Base-by-base conservation (phyloP, 1,284 basidiomycete genomes). In the Ceraceosorus bombacis region DNA sequence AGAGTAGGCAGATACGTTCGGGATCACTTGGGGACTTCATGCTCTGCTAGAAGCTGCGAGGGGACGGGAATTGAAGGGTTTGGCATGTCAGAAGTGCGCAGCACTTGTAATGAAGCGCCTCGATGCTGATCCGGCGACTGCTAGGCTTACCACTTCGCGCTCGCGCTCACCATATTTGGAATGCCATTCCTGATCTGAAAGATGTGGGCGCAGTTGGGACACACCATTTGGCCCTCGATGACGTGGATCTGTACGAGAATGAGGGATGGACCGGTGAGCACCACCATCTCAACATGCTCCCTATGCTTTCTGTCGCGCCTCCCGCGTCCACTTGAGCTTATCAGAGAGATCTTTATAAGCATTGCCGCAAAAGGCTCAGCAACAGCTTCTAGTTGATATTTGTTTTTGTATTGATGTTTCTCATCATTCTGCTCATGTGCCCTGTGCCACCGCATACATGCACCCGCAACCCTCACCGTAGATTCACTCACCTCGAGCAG, bases 181-280 rank as follows among this genome's bases (percentile, higher is more conserved):
- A 98, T 97, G 9, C 93, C 93, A 75, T 88, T 92, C 58, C 86
- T 87, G 74, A 98, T 92, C 51, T 86, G 86, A 78, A 95, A 97
- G 48, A 86, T 82, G 73, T 97, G 94, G 15, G 83, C 83, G 80
- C 94, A 97, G 68, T 90, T 92, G 15, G 88, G 88, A 79, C 94
- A 98, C 48, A 87, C 83, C 94, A 98, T 96, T 39, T 83, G 81
- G 4, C 94, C 94, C 79, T 96, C 91, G 69, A 90, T 86, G 13
- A 98, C 83, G 74, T 96, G 89, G 55, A 95, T 88, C 93, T 91
- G 73, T 27, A 15, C 36, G 10, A 46, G 27, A 27, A 27, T 27
- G 27, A 27, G 27, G 27, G 27, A 27, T 27, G 27, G 27, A 27
- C 3, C 27, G 27, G 27, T 27, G 27, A 27, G 27, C 27, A 27